Evolutionary conservation across 129 eudicot genomes (phyloP).

Genomic region (Lonicera japonica): DNA sequence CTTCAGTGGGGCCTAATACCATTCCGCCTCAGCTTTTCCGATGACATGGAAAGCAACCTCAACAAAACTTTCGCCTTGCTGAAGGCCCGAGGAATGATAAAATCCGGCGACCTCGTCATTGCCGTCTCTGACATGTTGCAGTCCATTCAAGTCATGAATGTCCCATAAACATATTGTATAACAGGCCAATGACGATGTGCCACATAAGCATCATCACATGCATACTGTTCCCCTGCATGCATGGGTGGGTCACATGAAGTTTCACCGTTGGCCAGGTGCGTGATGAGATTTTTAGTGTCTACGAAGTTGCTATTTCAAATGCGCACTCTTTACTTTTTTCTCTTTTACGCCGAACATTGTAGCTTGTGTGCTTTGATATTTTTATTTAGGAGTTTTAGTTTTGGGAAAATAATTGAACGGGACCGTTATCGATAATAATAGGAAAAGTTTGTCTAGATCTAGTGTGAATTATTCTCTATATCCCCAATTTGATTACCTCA

Average conservation of each 20-base stretch:
- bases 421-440: slow-evolving; percentile 7
- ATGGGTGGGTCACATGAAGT: too few species aligned
- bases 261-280: background rate
- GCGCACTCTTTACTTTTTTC: too few species aligned
- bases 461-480: background rate
- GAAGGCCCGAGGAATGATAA: slow-evolving; percentile 84
- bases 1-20: slow-evolving; percentile 85
- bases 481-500: background rate
- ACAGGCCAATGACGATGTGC: background rate
- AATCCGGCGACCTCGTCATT: slow-evolving; percentile 83
- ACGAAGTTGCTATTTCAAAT: background rate
- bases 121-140: slow-evolving; percentile 94
- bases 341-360: background rate
- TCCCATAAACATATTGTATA: slow-evolving; percentile 38
- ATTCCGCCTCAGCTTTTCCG: slow-evolving; percentile 72
- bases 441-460: background rate
- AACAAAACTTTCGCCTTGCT: slow-evolving; percentile 72
- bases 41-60: slow-evolving; percentile 87
- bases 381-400: background rate
- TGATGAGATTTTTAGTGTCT: background rate
- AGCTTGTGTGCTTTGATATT: background rate
- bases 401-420: background rate
- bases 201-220: too few species aligned
- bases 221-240: too few species aligned
- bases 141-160: slow-evolving; percentile 90